A percentile compares a stretch with the other conserved stretches of the same genome.
Evolutionary conservation across 306 rosid genomes (phyloP).

Genomic region (Ceratonia siliqua): DNA sequence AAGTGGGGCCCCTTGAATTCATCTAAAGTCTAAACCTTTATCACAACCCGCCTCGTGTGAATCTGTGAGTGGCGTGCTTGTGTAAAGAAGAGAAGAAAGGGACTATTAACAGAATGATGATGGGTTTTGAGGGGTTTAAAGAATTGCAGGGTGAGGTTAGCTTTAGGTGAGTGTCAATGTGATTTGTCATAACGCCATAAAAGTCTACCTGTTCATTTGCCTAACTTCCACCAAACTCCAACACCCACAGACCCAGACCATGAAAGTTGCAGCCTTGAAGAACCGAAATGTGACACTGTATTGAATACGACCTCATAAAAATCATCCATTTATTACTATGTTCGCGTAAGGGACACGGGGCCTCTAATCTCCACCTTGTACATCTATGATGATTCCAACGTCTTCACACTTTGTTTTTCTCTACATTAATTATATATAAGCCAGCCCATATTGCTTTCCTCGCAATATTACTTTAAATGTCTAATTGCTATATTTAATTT

Average conservation of each 20-base stretch:
- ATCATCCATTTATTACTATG: constrained; percentile 13
- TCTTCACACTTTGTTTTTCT: constrained; percentile 20
- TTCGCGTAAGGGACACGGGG: constrained; percentile 1
- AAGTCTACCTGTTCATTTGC: constrained; percentile 40
- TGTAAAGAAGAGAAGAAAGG: constrained; percentile 34
- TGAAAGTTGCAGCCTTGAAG: constrained; percentile 23
- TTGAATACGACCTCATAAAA: constrained; percentile 21
- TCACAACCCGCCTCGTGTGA: constrained; percentile 10
- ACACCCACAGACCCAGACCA: constrained; percentile 27
- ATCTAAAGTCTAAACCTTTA: constrained; percentile 22
- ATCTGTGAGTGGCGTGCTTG: constrained; percentile 8
- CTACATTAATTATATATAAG: not conserved
- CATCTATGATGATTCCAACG: constrained; percentile 42
- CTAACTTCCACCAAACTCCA: constrained; percentile 73
- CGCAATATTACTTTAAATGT: not conserved
- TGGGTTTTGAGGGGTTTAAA: constrained; percentile 19
- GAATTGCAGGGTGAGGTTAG: not conserved
- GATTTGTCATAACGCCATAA: constrained; percentile 41
- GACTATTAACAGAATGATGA: constrained; percentile 33
- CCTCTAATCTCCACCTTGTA: constrained; percentile 15
- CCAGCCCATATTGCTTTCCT: constrained; percentile 26
- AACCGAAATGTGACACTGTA: constrained; percentile 34
- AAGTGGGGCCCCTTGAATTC: constrained; percentile 31
- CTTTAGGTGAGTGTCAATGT: constrained; percentile 26
- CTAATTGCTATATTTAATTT: not conserved